phyloP scores from a whole-genome alignment of 2,329 filamentous ascomycete genomes.

The Balansia obtecta region DNA sequence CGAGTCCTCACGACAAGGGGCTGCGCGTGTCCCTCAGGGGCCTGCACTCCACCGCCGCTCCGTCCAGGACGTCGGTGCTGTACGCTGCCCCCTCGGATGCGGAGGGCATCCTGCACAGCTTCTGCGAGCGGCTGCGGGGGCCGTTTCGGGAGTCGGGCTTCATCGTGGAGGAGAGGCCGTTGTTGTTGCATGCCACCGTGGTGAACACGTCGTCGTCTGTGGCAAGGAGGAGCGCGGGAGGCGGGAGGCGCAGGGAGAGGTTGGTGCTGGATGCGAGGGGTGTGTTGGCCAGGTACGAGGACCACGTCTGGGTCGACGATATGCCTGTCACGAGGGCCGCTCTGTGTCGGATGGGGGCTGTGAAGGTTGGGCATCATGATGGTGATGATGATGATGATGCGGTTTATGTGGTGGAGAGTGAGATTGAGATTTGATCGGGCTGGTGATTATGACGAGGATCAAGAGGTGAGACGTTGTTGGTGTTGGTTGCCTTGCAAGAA shows the following conservation, averaged over 20 bases:
- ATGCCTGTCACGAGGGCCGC: conserved; percentile 58
- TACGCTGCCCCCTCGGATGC: conserved; percentile 50
- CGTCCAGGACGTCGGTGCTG: conserved; percentile 46
- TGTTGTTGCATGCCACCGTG: conserved; percentile 75
- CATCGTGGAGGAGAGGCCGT: conserved; percentile 46
- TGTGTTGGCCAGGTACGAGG: conserved; percentile 46
- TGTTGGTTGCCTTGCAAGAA: neutral
- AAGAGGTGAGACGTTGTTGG: neutral
- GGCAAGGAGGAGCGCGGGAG: conserved; percentile 24
- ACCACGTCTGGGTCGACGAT: conserved; percentile 58
- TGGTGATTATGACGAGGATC: neutral
- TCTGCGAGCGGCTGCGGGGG: conserved; percentile 43
- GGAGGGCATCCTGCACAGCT: conserved; percentile 35
- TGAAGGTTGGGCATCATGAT: conserved; percentile 45
- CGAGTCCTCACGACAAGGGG: conserved; percentile 2
- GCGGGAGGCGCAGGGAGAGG: conserved; percentile 22
- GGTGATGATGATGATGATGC: conserved; percentile 25
- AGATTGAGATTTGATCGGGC: conserved; percentile 25
- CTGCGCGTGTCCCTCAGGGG: conserved; percentile 38
- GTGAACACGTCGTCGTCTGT: conserved; percentile 76
- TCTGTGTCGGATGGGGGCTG: conserved; percentile 82
- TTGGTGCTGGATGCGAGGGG: conserved; percentile 41
- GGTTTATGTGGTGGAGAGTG: conserved; percentile 40
- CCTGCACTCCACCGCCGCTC: conserved; percentile 48
- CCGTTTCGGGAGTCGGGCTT: conserved; percentile 43